These are phyloP conservation scores for Rhizoclosmatium sp. DNA, from an alignment of 192 early-diverging fungal species.

Conservation along the genomic window DNA sequence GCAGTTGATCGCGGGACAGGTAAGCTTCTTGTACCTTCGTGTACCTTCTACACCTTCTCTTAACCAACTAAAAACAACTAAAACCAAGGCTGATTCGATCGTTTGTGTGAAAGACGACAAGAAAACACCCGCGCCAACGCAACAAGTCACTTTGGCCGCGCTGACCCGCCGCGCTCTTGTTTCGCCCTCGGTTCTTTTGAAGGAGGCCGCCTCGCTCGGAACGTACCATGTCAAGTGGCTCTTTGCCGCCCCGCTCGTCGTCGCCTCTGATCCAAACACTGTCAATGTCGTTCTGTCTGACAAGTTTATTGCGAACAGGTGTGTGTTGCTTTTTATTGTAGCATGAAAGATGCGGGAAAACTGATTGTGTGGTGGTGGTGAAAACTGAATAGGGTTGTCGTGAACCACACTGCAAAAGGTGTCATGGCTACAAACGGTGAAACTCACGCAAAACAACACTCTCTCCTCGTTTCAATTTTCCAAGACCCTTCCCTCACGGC, in stretches of 20 bases:
- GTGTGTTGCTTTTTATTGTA: too few species aligned
- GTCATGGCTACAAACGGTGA: constrained; percentile 7
- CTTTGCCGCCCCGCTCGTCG: constrained; percentile 16
- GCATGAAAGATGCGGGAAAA: too few species aligned
- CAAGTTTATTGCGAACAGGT: constrained; percentile 18
- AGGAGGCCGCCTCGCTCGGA: constrained; percentile 9
- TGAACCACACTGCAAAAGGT: constrained; percentile 22
- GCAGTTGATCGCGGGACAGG: neutral
- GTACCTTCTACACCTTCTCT: neutral
- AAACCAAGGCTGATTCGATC: neutral
- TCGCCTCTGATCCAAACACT: constrained; percentile 18
- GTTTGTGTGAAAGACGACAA: constrained; percentile 2
- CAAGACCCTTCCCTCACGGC: neutral
- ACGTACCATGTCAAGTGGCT: constrained; percentile 33
- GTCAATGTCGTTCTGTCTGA: constrained; percentile 29
- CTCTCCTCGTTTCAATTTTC: neutral
- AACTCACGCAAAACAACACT: neutral
- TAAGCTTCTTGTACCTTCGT: neutral
- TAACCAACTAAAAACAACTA: neutral
- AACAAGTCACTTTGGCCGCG: constrained; percentile 7
- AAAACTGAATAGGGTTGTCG: neutral
- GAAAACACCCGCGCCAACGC: constrained; percentile 1
- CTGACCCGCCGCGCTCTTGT: constrained; percentile 22
- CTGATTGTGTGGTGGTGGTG: too few species aligned
- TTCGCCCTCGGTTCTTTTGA: constrained; percentile 3